Conservation (phyloP, 768 basidiomycete genomes). For the Agaricus subrufescens region DNA sequence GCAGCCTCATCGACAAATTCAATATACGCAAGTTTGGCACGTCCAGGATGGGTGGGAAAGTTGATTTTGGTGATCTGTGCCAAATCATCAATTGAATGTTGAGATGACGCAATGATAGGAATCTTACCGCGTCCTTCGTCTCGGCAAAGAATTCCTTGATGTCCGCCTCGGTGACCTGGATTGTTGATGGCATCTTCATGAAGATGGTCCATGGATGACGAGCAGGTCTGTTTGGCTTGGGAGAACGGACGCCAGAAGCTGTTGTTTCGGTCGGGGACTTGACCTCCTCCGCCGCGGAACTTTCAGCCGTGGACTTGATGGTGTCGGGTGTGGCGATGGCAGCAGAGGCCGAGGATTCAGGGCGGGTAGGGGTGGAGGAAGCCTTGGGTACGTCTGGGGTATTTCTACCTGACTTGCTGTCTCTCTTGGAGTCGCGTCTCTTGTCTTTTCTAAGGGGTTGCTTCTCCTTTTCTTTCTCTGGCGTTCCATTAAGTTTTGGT, state of each 20-base stretch:
- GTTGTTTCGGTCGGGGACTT: slow-evolving; percentile 58
- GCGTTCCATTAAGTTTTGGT: slow-evolving; percentile 37
- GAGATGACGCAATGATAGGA: neutral
- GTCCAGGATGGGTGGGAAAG: slow-evolving; percentile 48
- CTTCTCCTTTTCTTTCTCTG: slow-evolving; percentile 45
- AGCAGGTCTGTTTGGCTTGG: slow-evolving; percentile 56
- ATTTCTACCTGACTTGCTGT: slow-evolving; percentile 25
- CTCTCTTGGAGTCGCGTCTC: slow-evolving; percentile 43
- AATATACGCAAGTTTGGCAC: slow-evolving; percentile 71
- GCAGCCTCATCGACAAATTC: slow-evolving; percentile 88
- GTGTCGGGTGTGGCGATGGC: slow-evolving; percentile 8
- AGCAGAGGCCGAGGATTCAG: slow-evolving; percentile 15
- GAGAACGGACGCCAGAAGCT: slow-evolving; percentile 60
- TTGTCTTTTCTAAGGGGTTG: slow-evolving; percentile 60
- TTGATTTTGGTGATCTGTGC: slow-evolving; percentile 64
- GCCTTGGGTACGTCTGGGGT: slow-evolving; percentile 23
- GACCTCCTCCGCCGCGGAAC: slow-evolving; percentile 29
- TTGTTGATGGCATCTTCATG: slow-evolving; percentile 53
- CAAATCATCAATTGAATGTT: neutral
- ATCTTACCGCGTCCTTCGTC: slow-evolving; percentile 59
- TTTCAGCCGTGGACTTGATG: slow-evolving; percentile 12
- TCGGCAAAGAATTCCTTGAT: slow-evolving; percentile 75
- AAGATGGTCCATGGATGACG: slow-evolving; percentile 85
- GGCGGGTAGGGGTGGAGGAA: slow-evolving; percentile 27
- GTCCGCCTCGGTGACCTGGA: slow-evolving; percentile 54